Base-by-base conservation (phyloP, 768 basidiomycete genomes). In the Tylopilus intermedius region DNA sequence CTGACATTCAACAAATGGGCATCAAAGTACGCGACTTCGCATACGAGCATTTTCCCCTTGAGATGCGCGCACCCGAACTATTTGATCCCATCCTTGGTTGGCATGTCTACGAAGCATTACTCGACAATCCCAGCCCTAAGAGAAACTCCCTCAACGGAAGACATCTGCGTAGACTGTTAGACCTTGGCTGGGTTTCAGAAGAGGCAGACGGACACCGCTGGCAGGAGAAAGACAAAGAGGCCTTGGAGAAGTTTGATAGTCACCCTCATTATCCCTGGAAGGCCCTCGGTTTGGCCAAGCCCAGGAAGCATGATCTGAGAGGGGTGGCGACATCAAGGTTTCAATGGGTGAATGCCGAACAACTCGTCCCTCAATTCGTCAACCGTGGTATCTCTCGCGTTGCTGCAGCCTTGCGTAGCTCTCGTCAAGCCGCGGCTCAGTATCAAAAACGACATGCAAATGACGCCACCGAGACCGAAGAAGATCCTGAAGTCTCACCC, bases 21-120 rank as follows among this genome's bases (percentile, higher is more conserved):
- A 56, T 67, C 46, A 68, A 60, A 58, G 64, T 68, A 38, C 58
- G 68, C 67, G 67, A 69, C 55, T 69, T 70, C 50, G 67, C 59
- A 11, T 54, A 60, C 22, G 69, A 69, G 53, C 24, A 41, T 9
- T 22, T 55, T 5, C 60, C 67, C 2, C n/a, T 45, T 26, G 54
- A 57, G 9, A 45, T 60, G 27, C 40, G 44, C 30, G 61, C 67
- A 7, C 55, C 57, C 1, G 67, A 69, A 44, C 52, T 69, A 24
- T 69, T 70, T 45, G 67, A 69, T 30, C 69, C 67, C 11, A 48
- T 70, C 33, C 57, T 65, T 43, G 59, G 54, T 18, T 69, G 67
- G 67, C 58, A 69, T 35, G 52, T 63, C n/a, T 69, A 69, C 37
- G 69, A 70, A 47, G 33, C 55, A 0, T 14, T 63, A 2, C 58